Base-by-base conservation (phyloP, 73 alveolate genomes). In the Uronychia setigera region DNA sequence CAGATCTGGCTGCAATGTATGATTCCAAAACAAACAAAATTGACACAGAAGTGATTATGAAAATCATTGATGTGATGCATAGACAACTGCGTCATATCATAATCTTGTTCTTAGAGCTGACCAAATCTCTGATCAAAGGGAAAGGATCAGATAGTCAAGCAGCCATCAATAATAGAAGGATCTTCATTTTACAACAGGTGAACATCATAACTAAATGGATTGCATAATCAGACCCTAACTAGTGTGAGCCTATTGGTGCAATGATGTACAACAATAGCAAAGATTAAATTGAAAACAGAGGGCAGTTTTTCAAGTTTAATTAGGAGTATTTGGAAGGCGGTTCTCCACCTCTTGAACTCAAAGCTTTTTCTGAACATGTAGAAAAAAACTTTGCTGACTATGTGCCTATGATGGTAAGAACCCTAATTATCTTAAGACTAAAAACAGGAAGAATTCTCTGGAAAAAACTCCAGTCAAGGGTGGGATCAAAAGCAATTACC, bases 141-240 rank as follows among this genome's bases (percentile, higher is more conserved):
- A 19, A 19, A 5, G 35, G 26, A 19, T 11, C 19, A 46, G 87
- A 79, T 27, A 78, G 35, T 1, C n/a, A 76, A 31, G 67, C 77
- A 31, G 77, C 88, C 14, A 75, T 60, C 29, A 35, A 83, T 29
- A 76, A 88, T 19, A 83, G 74, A 67, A 35, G 74, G 67, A 85
- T 59, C 32, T 77, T 29, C 67, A 77, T 85, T 1, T 80, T 82
- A 31, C 77, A 89, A 58, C 86, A 83, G 32, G 90, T 84, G 29
- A 59, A 74, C 11, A 29, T 33, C 57, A 57, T 89, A 0, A 34
- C 88, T 58, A n/a, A 79, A 57, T 89, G 95, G 95, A 74, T 89
- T 1, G 28, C 58, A 26, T 9, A 60, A 32, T 89, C 82, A 33
- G 79, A 89, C 79, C 95, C 95, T 5, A 46, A 5, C 67, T 11